Evolutionary conservation across 352 stramenopile species (phyloP).

Genomic region (Phytophthora podocarpi): DNA sequence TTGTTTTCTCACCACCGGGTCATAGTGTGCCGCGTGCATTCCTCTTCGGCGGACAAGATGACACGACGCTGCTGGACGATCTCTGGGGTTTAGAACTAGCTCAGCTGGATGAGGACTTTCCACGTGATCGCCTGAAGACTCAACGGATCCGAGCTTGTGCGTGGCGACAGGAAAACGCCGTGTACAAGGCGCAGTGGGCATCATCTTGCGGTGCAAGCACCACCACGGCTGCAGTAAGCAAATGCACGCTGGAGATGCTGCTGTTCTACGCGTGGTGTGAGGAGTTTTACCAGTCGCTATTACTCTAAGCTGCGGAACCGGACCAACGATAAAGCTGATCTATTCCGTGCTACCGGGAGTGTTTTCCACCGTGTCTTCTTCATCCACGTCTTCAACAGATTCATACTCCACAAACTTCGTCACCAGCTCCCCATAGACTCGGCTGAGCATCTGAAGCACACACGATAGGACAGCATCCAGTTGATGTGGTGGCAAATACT

Average conservation of each 20-base stretch:
- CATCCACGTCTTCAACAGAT: slow-evolving; percentile 5
- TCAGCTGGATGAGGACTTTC: slow-evolving; percentile 37
- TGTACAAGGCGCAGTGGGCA: slow-evolving; percentile 40
- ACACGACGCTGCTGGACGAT: slow-evolving; percentile 61
- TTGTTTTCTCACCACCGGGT: slow-evolving; percentile 26
- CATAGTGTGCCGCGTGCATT: slow-evolving; percentile 33
- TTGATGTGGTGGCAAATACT: slow-evolving; percentile 74
- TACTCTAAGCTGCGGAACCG: slow-evolving; percentile 26
- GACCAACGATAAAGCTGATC: not conserved
- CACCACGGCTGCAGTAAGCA: slow-evolving; percentile 12
- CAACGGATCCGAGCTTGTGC: slow-evolving; percentile 41
- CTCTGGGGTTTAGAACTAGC: slow-evolving; percentile 61
- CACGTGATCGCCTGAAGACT: slow-evolving; percentile 17
- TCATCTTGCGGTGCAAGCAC: slow-evolving; percentile 46
- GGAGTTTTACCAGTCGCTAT: slow-evolving; percentile 57
- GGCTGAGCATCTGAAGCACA: slow-evolving; percentile 56
- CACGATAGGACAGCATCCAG: slow-evolving; percentile 47
- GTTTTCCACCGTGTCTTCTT: no score
- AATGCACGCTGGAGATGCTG: slow-evolving; percentile 50
- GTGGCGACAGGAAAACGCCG: slow-evolving; percentile 51
- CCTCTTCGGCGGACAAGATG: slow-evolving; percentile 75
- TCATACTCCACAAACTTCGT: slow-evolving; percentile 69
- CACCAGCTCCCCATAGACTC: slow-evolving; percentile 36
- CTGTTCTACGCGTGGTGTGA: slow-evolving; percentile 62
- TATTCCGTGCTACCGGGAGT: no score